Base-by-base conservation (phyloP, 2,329 filamentous ascomycete species). In the Aspergillus caelatus region DNA sequence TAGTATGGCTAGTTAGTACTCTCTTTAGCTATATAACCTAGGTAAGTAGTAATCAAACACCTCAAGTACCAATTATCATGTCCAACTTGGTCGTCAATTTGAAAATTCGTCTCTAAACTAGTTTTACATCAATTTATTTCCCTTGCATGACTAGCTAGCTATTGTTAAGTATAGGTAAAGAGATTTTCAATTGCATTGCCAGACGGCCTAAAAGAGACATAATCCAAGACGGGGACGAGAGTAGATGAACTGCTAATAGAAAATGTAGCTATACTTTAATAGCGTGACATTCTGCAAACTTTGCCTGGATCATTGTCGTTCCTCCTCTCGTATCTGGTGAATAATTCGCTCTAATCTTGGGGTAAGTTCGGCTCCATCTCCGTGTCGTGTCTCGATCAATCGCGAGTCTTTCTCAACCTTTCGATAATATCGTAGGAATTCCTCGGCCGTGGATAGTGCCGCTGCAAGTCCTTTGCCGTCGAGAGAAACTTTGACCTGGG, bases 361-460 rank as follows among this genome's bases (percentile, higher is more conserved):
- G 4, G 85, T 86, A 66, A 88, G 86, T 26, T 80, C 83, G 62
- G 81, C 77, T 59, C 79, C 78, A 1, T 81, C 78, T 62, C 85
- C 84, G 43, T 81, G 79, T 41, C 81, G 80, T 28, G 82, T 79
- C 52, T 82, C 80, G 19, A 75, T 74, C 32, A 71, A 69, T 23
- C 76, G 70, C 30, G 75, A 67, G 62, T 82, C 78, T 57, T 78
- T 79, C 59, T 90, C 88, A 16, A 88, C 86, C 65, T 82, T 82
- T 65, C 84, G 83, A 70, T 90, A 83, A 66, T 89, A 84, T 45
- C 79, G 78, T 34, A 89, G 80, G 67, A 91, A 90, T 67, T 89
- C 87, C 62, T 86, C 82, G 16, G 89, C 84, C 2, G 85, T 87
- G 10, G 82, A 80, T 28, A 89, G 74, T 21, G 91, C 76, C 19